These are phyloP conservation scores for Yamadazyma atlantica DNA, from an alignment of 1,139 yeast species.

Conservation along the genomic window DNA sequence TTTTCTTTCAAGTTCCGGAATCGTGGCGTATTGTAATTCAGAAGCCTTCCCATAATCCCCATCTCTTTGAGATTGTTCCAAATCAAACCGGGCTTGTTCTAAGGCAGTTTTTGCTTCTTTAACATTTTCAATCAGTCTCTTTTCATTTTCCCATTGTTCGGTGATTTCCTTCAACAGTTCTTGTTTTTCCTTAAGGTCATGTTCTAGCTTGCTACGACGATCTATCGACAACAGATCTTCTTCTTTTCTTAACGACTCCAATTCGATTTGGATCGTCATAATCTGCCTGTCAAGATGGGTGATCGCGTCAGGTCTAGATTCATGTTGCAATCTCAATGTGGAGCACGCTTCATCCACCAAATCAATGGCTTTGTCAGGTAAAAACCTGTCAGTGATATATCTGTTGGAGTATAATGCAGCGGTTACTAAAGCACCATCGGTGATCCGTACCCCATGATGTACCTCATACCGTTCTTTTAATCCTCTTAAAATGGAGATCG, in stretches of 20 bases:
- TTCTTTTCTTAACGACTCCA: slow-evolving; percentile 90
- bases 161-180: slow-evolving; percentile 70
- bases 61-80: slow-evolving; percentile 78
- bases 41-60: slow-evolving; percentile 90
- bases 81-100: slow-evolving; percentile 79
- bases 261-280: slow-evolving; percentile 92
- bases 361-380: slow-evolving; percentile 96
- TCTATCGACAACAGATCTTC: slow-evolving; percentile 82
- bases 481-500: slow-evolving; percentile 90
- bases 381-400: slow-evolving; percentile 84
- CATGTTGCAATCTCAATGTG: slow-evolving; percentile 89
- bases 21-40: slow-evolving; percentile 79
- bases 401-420: slow-evolving; percentile 91
- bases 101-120: slow-evolving; percentile 77
- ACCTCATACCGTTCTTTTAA: slow-evolving; percentile 92
- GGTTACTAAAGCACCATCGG: slow-evolving; percentile 90
- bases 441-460: slow-evolving; percentile 96
- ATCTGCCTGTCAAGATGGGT: slow-evolving; percentile 85
- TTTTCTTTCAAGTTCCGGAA: slow-evolving; percentile 72
- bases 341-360: slow-evolving; percentile 97
- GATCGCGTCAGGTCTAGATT: slow-evolving; percentile 93
- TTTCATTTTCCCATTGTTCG: slow-evolving; percentile 84
- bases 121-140: slow-evolving; percentile 67
- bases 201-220: slow-evolving; percentile 63
- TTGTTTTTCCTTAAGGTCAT: slow-evolving; percentile 60